phyloP scores from a whole-genome alignment of 2,329 filamentous ascomycete species.

The Cladobotryum mycophilum region DNA sequence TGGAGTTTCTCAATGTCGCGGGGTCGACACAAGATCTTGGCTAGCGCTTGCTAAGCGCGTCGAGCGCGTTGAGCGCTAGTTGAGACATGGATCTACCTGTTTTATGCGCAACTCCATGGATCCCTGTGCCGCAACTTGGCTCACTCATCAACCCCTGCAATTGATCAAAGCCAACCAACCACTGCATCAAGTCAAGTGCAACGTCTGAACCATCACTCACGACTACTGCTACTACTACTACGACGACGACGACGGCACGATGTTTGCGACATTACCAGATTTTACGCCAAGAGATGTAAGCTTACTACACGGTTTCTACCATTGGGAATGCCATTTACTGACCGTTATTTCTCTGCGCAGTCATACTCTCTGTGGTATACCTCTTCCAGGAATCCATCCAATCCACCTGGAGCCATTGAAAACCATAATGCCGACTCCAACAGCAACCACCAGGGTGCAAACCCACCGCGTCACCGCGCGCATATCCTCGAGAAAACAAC shows the following conservation, averaged over 20 bases:
- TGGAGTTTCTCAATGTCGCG: too few relatives aligned
- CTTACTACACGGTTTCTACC: background rate
- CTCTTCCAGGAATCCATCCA: constrained; percentile 49
- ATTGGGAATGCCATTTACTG: background rate
- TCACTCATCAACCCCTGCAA: too few relatives aligned
- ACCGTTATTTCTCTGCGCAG: constrained; percentile 31
- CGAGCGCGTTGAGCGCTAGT: background rate
- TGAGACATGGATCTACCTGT: too few relatives aligned
- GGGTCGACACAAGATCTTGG: background rate
- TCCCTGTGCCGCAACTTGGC: too few relatives aligned
- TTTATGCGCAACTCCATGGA: too few relatives aligned
- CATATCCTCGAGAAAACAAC: constrained; percentile 51
- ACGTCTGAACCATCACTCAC: too few relatives aligned
- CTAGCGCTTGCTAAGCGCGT: constrained; percentile 10
- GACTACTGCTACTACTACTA: too few relatives aligned
- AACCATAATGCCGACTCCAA: constrained; percentile 23
- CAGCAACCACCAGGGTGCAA: constrained; percentile 24
- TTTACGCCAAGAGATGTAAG: constrained; percentile 66
- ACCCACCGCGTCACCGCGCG: constrained; percentile 32
- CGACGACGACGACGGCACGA: constrained; percentile 26
- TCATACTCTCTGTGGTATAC: constrained; percentile 70
- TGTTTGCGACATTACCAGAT: constrained; percentile 60
- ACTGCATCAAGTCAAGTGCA: too few relatives aligned
- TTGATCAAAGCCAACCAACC: background rate
- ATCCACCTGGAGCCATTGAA: constrained; percentile 29